These are phyloP conservation scores for Volvariella volvacea DNA, from an alignment of 1,284 basidiomycete genomes.

Conservation along the genomic window DNA sequence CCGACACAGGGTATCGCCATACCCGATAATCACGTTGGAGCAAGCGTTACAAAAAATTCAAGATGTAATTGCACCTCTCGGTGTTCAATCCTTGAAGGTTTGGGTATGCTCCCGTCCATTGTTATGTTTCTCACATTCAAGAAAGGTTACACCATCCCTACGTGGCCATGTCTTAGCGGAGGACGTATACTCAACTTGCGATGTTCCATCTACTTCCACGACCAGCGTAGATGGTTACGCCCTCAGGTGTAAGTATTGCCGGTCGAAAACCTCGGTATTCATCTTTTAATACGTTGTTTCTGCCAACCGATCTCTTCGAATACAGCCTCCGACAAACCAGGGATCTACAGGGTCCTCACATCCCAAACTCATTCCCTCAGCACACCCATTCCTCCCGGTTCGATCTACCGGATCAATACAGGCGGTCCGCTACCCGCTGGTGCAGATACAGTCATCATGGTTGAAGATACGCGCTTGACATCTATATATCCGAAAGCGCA, in stretches of 20 bases:
- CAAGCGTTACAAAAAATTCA: slow-evolving; percentile 58
- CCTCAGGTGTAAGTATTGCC: slow-evolving; percentile 47
- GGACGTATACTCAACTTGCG: slow-evolving; percentile 57
- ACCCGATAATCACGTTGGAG: slow-evolving; percentile 62
- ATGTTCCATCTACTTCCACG: slow-evolving; percentile 58
- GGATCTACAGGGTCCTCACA: slow-evolving; percentile 68
- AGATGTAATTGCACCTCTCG: slow-evolving; percentile 39
- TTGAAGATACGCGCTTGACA: slow-evolving; percentile 79
- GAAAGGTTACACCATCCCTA: slow-evolving; percentile 49
- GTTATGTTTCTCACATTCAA: slow-evolving; percentile 6
- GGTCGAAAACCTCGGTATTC: too few species aligned
- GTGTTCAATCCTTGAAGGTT: slow-evolving; percentile 31
- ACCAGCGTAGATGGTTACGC: slow-evolving; percentile 91
- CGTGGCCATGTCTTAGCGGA: slow-evolving; percentile 71
- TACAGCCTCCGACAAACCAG: slow-evolving; percentile 53
- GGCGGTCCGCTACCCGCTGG: slow-evolving; percentile 72
- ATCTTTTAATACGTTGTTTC: not conserved
- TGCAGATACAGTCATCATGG: slow-evolving; percentile 81
- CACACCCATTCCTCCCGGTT: slow-evolving; percentile 38
- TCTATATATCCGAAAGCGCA: slow-evolving; percentile 32
- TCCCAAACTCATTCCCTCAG: slow-evolving; percentile 37
- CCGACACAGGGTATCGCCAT: slow-evolving; percentile 71
- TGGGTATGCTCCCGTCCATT: slow-evolving; percentile 6
- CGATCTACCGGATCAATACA: slow-evolving; percentile 73
- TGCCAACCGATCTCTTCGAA: too few species aligned